Percentiles rank a stretch among this genome's conserved stretches.
Conservation (phyloP, 1,139 yeast species). For the Yamadazyma songkhlaensis region DNA sequence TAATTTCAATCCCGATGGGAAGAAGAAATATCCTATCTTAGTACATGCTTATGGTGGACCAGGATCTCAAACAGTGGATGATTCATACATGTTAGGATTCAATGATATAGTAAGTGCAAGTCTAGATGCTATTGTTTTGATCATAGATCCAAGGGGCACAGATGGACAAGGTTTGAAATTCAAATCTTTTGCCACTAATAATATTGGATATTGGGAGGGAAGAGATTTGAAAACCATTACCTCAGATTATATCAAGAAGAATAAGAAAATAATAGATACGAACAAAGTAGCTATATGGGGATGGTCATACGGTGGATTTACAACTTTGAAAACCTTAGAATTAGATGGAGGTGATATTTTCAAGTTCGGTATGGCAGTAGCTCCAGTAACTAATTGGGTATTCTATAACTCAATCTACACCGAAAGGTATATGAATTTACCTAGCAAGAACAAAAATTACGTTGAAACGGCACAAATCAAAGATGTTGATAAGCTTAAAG, state of each 20-base stretch:
- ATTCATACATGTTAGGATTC: constrained; percentile 56
- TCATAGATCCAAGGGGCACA: constrained; percentile 94
- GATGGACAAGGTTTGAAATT: constrained; percentile 84
- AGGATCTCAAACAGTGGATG: constrained; percentile 71
- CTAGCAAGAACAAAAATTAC: constrained; percentile 53
- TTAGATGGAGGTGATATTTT: constrained; percentile 58
- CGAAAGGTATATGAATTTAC: constrained; percentile 83
- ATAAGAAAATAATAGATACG: constrained; percentile 53
- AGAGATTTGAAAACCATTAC: constrained; percentile 73
- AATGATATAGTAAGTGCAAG: constrained; percentile 68
- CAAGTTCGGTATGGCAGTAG: constrained; percentile 76
- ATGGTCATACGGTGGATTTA: constrained; percentile 82
- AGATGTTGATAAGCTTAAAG: constrained; percentile 47
- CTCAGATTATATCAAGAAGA: constrained; percentile 52
- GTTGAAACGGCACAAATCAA: constrained; percentile 42
- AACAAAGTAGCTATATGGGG: constrained; percentile 85
- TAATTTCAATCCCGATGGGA: constrained; percentile 47
- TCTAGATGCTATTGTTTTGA: constrained; percentile 70
- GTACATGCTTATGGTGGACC: constrained; percentile 95
- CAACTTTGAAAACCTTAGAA: constrained; percentile 71
- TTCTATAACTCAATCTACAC: constrained; percentile 78
- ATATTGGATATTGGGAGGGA: constrained; percentile 86
- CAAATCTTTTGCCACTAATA: constrained; percentile 62
- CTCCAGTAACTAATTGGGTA: constrained; percentile 80
- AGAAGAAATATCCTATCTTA: constrained; percentile 67